phyloP scores from a whole-genome alignment of 768 basidiomycete species.

The Polyporus arcularius region DNA sequence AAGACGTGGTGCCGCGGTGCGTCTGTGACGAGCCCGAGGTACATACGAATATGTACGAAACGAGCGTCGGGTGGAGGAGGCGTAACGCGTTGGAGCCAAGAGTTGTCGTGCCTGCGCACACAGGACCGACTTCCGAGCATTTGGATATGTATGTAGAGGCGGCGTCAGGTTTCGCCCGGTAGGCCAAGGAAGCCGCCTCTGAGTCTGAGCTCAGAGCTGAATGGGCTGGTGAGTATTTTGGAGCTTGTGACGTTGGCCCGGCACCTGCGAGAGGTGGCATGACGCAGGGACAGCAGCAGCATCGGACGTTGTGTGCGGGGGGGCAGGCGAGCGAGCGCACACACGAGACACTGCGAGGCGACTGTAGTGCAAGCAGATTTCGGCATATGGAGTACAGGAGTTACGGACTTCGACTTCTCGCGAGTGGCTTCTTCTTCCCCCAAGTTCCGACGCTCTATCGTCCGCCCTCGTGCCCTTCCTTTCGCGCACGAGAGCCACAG shows the following conservation, averaged over 20 bases:
- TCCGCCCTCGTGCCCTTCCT: no score
- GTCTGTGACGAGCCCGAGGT: neutral
- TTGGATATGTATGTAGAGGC: neutral
- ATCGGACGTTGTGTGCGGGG: no score
- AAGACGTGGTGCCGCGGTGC: no score
- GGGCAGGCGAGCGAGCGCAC: no score
- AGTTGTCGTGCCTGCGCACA: neutral
- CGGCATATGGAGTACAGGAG: neutral
- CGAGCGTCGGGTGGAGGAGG: no score
- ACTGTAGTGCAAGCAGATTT: no score
- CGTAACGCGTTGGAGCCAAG: no score
- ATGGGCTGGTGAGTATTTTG: neutral
- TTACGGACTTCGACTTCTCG: neutral
- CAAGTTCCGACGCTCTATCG: neutral
- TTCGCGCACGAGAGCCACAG: neutral
- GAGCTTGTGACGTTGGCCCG: neutral
- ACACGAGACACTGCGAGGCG: no score
- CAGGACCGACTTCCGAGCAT: neutral
- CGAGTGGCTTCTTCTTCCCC: neutral
- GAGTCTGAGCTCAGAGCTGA: neutral
- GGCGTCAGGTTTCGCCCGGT: neutral
- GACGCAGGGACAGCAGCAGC: no score
- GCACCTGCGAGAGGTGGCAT: neutral
- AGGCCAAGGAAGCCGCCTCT: neutral
- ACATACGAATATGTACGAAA: neutral